Evolutionary conservation across 768 basidiomycete species (phyloP).

Genomic region (Boletus reticulatus): DNA sequence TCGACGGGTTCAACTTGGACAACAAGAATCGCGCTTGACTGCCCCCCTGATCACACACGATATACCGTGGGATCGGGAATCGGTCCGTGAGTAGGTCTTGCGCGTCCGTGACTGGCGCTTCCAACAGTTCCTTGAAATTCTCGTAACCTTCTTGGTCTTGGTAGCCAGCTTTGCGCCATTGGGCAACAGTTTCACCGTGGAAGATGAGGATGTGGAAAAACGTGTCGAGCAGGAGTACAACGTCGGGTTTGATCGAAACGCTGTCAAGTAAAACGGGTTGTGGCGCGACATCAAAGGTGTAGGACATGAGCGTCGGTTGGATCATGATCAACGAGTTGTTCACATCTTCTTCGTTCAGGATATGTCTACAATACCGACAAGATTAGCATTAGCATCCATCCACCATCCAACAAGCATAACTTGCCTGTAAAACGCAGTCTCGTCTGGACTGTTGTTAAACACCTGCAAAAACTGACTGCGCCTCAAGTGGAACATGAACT

Average conservation of each 20-base stretch:
- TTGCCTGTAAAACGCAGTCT: conserved; percentile 96
- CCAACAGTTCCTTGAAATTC: conserved; percentile 94
- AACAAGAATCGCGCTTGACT: conserved; percentile 98
- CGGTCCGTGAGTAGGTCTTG: conserved; percentile 96
- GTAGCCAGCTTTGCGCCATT: conserved; percentile 98
- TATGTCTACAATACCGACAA: conserved; percentile 56
- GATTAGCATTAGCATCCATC: neutral
- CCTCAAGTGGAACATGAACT: conserved; percentile 99
- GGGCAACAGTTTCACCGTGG: conserved; percentile 95
- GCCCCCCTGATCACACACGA: conserved; percentile 96
- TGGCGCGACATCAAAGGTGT: conserved; percentile 87
- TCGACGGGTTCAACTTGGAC: conserved; percentile 95
- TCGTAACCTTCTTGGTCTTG: conserved; percentile 99
- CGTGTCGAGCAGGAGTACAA: conserved; percentile 94
- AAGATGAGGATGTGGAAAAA: conserved; percentile 99
- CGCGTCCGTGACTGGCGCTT: conserved; percentile 84
- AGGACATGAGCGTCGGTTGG: conserved; percentile 98
- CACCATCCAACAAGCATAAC: conserved; percentile 14
- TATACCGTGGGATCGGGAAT: conserved; percentile 96
- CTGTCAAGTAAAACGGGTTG: conserved; percentile 96
- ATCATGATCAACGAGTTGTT: conserved; percentile 99
- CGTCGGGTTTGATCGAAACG: conserved; percentile 96
- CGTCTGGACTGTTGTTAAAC: conserved; percentile 99
- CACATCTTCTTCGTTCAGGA: conserved; percentile 95
- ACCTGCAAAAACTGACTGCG: conserved; percentile 98